Evolutionary conservation across 2,329 filamentous ascomycete species (phyloP).

Genomic region (Escovopsis sp.): DNA sequence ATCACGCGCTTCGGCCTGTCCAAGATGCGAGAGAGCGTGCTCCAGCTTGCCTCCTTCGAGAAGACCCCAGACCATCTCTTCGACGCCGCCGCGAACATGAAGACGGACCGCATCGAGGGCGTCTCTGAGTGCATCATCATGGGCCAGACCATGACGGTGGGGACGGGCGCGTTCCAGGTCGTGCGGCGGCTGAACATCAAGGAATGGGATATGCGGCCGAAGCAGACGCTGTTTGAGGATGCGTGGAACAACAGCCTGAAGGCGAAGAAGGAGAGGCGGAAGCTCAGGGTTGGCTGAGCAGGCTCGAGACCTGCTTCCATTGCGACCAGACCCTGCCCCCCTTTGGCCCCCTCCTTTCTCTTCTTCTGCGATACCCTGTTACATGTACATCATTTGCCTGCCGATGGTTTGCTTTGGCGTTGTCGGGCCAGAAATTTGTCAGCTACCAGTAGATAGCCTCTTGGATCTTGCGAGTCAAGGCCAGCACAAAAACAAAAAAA

Average conservation of each 20-base stretch:
- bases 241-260: slow-evolving; percentile 29
- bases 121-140: slow-evolving; percentile 97
- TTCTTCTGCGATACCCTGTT: too few species aligned
- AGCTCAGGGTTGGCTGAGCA: background rate
- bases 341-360: too few species aligned
- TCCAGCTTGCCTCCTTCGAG: slow-evolving; percentile 92
- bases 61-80: slow-evolving; percentile 98
- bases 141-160: slow-evolving; percentile 84
- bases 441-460: too few species aligned
- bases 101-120: slow-evolving; percentile 82
- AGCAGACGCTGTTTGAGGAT: slow-evolving; percentile 59
- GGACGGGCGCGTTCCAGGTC: slow-evolving; percentile 85
- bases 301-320: too few species aligned
- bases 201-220: slow-evolving; percentile 40
- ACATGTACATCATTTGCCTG: too few species aligned
- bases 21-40: slow-evolving; percentile 88
- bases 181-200: slow-evolving; percentile 60
- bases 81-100: slow-evolving; percentile 83
- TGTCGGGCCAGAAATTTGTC: too few species aligned
- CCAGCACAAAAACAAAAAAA: too few species aligned
- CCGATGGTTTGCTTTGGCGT: too few species aligned
- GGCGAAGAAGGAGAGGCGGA: slow-evolving; percentile 5
- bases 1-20: slow-evolving; percentile 93
- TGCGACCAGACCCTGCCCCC: too few species aligned
- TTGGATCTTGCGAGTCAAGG: too few species aligned